Percentiles rank a stretch among this genome's conserved stretches.
These are phyloP conservation scores for Ramaria sp. DNA, from an alignment of 768 basidiomycete species.

Conservation along the genomic window DNA sequence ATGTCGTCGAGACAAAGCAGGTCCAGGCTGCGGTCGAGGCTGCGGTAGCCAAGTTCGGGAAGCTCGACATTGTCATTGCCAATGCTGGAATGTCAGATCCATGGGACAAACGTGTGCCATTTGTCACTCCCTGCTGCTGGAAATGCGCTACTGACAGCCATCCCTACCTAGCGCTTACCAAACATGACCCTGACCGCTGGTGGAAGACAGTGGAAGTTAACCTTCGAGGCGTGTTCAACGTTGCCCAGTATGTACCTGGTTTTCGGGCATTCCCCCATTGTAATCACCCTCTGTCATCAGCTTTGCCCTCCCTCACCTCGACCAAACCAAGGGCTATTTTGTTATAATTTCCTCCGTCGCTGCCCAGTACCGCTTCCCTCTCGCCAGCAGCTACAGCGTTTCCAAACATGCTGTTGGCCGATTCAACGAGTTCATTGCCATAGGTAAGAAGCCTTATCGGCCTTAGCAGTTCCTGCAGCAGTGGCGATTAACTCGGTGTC, in stretches of 20 bases:
- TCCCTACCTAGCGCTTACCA: neutral
- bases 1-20: constrained; percentile 15
- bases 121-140: neutral
- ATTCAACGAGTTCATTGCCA: constrained; percentile 3
- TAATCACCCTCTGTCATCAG: too few relatives aligned
- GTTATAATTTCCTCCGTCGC: too few relatives aligned
- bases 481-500: neutral
- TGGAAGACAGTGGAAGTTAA: too few relatives aligned
- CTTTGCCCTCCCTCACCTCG: too few relatives aligned
- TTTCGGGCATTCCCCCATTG: too few relatives aligned
- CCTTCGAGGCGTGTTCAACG: too few relatives aligned
- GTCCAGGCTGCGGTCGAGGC: constrained; percentile 16
- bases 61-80: constrained; percentile 20
- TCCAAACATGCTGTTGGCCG: constrained; percentile 8
- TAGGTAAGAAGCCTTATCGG: neutral
- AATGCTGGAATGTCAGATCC: constrained; percentile 15
- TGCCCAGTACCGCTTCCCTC: neutral
- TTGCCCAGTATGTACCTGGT: too few relatives aligned
- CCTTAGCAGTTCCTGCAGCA: too few relatives aligned
- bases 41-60: constrained; percentile 17
- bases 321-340: too few relatives aligned
- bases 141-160: neutral
- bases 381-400: constrained; percentile 7
- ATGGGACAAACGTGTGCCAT: neutral
- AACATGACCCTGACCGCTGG: constrained; percentile 11